phyloP scores from a whole-genome alignment of 2,329 filamentous ascomycete species.

The Fusarium musae region DNA sequence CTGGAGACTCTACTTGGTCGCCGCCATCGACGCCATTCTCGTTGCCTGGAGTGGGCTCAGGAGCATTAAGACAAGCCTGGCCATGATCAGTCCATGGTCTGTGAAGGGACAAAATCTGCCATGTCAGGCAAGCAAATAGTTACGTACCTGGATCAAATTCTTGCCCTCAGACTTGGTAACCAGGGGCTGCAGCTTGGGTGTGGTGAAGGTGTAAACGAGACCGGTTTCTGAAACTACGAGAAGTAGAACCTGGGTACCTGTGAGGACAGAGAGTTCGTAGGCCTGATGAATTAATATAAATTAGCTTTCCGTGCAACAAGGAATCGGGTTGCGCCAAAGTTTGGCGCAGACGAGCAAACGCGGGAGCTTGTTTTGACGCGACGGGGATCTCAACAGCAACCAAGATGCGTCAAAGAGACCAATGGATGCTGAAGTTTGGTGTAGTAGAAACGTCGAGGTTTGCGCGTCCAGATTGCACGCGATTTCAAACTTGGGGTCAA shows the following conservation, averaged over 20 bases:
- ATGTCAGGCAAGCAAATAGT: neutral
- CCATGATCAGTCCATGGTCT: slow-evolving; percentile 22
- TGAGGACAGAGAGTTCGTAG: slow-evolving; percentile 96
- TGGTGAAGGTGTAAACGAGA: slow-evolving; percentile 97
- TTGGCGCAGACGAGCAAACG: neutral
- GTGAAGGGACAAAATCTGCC: neutral
- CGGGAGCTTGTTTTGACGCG: slow-evolving; percentile 20
- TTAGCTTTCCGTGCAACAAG: slow-evolving; percentile 33
- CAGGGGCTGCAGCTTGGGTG: slow-evolving; percentile 95
- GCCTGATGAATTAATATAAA: slow-evolving; percentile 66
- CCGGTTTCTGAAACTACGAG: slow-evolving; percentile 98
- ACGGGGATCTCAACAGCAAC: neutral
- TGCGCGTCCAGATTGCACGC: slow-evolving; percentile 3
- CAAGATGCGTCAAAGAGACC: neutral
- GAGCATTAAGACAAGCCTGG: slow-evolving; percentile 96
- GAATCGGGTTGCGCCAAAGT: neutral
- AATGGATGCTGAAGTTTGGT: neutral
- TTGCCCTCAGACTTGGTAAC: slow-evolving; percentile 99
- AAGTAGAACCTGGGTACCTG: slow-evolving; percentile 95
- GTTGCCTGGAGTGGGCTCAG: slow-evolving; percentile 83
- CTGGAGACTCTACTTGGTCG: slow-evolving; percentile 87
- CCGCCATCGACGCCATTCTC: slow-evolving; percentile 83
- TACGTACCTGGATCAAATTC: slow-evolving; percentile 94
- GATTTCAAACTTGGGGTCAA: neutral
- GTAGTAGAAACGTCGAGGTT: neutral